Evolutionary conservation across 257 asterid species (phyloP).

Genomic region (Fraxinus americana): DNA sequence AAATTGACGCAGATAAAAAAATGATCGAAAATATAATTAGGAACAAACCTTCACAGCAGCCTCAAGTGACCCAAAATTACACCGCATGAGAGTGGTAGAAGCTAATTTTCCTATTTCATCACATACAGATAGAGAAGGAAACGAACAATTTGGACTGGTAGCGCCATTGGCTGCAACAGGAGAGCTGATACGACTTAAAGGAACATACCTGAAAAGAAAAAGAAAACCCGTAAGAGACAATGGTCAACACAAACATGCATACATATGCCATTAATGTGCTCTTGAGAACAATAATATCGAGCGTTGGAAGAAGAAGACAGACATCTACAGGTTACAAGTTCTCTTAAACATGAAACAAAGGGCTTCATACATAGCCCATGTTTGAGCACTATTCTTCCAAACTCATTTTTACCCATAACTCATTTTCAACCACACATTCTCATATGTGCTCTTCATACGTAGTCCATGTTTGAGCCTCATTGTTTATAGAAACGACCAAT

Average conservation of each 20-base stretch:
- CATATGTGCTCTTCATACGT: no score
- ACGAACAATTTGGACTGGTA: conserved; percentile 47
- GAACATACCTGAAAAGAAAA: conserved; percentile 65
- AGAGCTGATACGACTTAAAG: conserved; percentile 68
- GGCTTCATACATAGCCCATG: conserved; percentile 5
- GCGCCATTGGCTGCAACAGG: conserved; percentile 34
- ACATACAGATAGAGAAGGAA: conserved; percentile 65
- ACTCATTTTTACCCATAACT: no score
- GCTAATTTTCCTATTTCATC: conserved; percentile 60
- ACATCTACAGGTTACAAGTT: not conserved
- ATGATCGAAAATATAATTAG: not conserved
- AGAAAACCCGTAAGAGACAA: not conserved
- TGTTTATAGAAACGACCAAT: not conserved
- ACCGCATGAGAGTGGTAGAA: conserved; percentile 66
- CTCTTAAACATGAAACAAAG: not conserved
- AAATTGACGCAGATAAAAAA: not conserved
- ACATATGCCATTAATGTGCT: not conserved
- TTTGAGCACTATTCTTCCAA: no score
- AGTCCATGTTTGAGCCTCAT: no score
- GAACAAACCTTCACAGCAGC: conserved; percentile 73
- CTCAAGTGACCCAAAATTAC: conserved; percentile 68
- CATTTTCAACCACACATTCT: no score
- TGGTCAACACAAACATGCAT: conserved; percentile 15
- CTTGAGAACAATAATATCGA: not conserved
- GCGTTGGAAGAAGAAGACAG: not conserved